Percentiles rank a stretch among this genome's conserved stretches.
phyloP scores from a whole-genome alignment of 257 asterid genomes.

The Gentiana dahurica region DNA sequence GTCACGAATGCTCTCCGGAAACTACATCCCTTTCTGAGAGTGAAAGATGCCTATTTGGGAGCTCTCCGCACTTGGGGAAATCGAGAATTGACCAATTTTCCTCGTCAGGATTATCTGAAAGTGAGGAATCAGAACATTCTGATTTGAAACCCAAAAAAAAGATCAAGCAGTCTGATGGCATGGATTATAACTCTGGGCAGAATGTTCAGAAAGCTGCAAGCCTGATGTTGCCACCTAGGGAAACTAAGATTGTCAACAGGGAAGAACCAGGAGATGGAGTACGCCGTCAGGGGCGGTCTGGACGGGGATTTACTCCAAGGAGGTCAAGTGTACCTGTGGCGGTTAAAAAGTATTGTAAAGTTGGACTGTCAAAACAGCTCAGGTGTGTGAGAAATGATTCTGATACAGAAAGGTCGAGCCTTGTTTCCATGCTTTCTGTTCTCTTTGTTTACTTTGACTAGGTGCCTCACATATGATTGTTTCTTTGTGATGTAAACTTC shows the following conservation, averaged over 20 bases:
- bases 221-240: slow-evolving; percentile 68
- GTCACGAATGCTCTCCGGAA: slow-evolving; percentile 47
- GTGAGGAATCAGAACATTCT: slow-evolving; percentile 78
- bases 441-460: slow-evolving; percentile 2
- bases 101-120: slow-evolving; percentile 67
- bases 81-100: slow-evolving; percentile 52
- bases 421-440: neutral
- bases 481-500: neutral
- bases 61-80: slow-evolving; percentile 65
- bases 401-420: slow-evolving; percentile 65
- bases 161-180: slow-evolving; percentile 51
- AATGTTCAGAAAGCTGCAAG: slow-evolving; percentile 73
- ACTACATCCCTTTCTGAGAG: slow-evolving; percentile 26
- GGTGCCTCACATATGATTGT: neutral
- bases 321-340: slow-evolving; percentile 59
- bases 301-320: slow-evolving; percentile 56
- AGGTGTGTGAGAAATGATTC: slow-evolving; percentile 70
- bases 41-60: slow-evolving; percentile 49
- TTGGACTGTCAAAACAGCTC: slow-evolving; percentile 74
- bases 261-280: slow-evolving; percentile 62
- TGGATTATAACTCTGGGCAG: slow-evolving; percentile 56
- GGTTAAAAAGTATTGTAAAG: slow-evolving; percentile 59
- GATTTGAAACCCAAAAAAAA: slow-evolving; percentile 55
- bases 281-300: slow-evolving; percentile 81
- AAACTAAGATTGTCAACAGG: slow-evolving; percentile 47